Percentiles rank a stretch among this genome's conserved stretches.
Conservation (phyloP, 2,329 filamentous ascomycete genomes). For the Hawksworthiomyces lignivorus region DNA sequence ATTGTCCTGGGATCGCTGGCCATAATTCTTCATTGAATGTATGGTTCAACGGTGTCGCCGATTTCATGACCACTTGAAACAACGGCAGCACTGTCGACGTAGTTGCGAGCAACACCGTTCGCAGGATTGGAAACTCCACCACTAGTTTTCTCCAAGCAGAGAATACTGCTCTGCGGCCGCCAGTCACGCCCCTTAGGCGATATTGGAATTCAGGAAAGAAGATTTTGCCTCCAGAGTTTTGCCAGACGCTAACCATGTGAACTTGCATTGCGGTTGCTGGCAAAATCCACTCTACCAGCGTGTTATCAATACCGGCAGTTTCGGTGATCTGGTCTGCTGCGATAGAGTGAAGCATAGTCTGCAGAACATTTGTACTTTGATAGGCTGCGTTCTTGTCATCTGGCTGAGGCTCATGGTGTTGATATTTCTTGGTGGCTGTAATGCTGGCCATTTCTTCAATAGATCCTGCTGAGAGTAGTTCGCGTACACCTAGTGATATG, state of each 20-base stretch:
- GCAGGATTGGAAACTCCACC: constrained; percentile 52
- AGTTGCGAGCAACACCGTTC: constrained; percentile 38
- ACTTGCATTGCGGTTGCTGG: constrained; percentile 70
- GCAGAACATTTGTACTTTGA: background rate
- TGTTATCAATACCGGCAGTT: constrained; percentile 29
- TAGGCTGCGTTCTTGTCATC: background rate
- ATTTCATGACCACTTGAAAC: constrained; percentile 53
- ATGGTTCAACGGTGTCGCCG: constrained; percentile 1
- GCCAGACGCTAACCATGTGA: constrained; percentile 75
- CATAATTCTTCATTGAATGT: background rate
- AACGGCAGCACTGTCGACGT: constrained; percentile 40
- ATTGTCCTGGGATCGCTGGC: constrained; percentile 1
- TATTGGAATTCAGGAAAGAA: constrained; percentile 73
- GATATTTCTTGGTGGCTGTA: background rate
- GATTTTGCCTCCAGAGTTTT: constrained; percentile 54
- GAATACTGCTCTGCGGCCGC: constrained; percentile 32
- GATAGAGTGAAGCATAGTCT: background rate
- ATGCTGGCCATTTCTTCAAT: constrained; percentile 53
- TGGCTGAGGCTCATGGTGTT: background rate
- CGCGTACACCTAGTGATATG: constrained; percentile 58
- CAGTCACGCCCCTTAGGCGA: constrained; percentile 33
- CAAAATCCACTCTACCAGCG: constrained; percentile 48
- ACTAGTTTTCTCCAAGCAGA: constrained; percentile 56
- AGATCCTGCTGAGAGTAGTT: constrained; percentile 60
- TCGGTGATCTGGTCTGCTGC: constrained; percentile 27